Conservation (phyloP, 2,329 filamentous ascomycete genomes). For the Ophioceras dolichostomum region DNA sequence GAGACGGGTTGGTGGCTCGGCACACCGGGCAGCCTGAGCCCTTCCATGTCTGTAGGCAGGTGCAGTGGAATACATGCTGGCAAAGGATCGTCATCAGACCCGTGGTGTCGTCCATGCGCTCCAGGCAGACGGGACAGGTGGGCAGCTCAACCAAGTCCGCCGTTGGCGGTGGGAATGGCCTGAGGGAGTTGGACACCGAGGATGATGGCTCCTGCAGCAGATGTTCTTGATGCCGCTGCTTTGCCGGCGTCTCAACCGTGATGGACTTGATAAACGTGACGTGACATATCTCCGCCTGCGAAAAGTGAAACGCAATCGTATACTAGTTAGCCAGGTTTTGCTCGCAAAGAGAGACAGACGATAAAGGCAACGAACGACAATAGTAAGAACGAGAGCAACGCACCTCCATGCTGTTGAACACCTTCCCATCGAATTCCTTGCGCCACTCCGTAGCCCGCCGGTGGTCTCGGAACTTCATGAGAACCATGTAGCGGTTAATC, state of each 20-base stretch:
- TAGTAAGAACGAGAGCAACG: too few relatives aligned
- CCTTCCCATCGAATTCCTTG: slow-evolving; percentile 78
- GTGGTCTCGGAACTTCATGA: slow-evolving; percentile 81
- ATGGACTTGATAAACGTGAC: slow-evolving; percentile 92
- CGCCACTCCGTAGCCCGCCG: slow-evolving; percentile 69
- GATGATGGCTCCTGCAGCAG: slow-evolving; percentile 48
- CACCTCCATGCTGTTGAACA: slow-evolving; percentile 87
- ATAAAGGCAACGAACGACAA: too few relatives aligned
- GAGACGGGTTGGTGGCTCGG: slow-evolving; percentile 58
- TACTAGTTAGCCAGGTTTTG: too few relatives aligned
- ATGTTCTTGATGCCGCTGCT: slow-evolving; percentile 19
- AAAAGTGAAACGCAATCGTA: too few relatives aligned
- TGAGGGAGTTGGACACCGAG: slow-evolving; percentile 35
- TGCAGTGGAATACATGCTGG: slow-evolving; percentile 96
- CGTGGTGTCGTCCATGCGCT: slow-evolving; percentile 96
- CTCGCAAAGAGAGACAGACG: too few relatives aligned
- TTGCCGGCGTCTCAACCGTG: slow-evolving; percentile 58
- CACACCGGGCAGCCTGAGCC: slow-evolving; percentile 91
- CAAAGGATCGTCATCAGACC: slow-evolving; percentile 92
- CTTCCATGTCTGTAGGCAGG: slow-evolving; percentile 91
- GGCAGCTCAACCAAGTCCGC: slow-evolving; percentile 82
- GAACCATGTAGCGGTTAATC: slow-evolving; percentile 85
- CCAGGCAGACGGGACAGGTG: slow-evolving; percentile 90
- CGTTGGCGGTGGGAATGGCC: slow-evolving; percentile 55
- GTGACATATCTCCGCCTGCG: slow-evolving; percentile 83